Conservation (phyloP, 495 filamentous ascomycete species). For the Alectoria sarmentosa region DNA sequence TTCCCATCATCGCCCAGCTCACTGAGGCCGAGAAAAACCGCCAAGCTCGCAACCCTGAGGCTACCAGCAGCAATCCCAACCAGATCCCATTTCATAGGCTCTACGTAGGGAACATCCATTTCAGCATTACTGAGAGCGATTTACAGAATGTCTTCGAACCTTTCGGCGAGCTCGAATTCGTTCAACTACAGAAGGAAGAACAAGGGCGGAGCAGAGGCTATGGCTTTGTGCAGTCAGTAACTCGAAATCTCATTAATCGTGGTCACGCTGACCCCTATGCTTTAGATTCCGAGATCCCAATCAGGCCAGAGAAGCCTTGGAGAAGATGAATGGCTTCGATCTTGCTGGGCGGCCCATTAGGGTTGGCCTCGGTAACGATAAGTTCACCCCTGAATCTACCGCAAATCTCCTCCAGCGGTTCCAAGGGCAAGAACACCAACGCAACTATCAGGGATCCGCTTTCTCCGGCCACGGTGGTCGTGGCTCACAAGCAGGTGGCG, state of each 20-base stretch:
- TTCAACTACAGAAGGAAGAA: slow-evolving; percentile 94
- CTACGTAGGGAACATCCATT: slow-evolving; percentile 99
- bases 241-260: background rate
- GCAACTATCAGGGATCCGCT: slow-evolving; percentile 84
- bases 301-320: slow-evolving; percentile 85
- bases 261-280: background rate
- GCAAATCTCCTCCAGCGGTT: slow-evolving; percentile 84
- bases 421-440: slow-evolving; percentile 62
- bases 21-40: slow-evolving; percentile 99
- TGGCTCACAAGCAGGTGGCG: slow-evolving; percentile 73
- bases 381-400: slow-evolving; percentile 98
- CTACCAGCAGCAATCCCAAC: slow-evolving; percentile 54
- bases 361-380: slow-evolving; percentile 99
- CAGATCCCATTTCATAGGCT: slow-evolving; percentile 95
- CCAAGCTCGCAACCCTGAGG: slow-evolving; percentile 79
- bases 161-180: slow-evolving; percentile 96
- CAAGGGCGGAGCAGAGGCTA: slow-evolving; percentile 87
- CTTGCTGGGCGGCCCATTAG: slow-evolving; percentile 95
- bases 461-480: slow-evolving; percentile 91
- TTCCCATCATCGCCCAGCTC: slow-evolving; percentile 96
- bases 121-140: slow-evolving; percentile 96
- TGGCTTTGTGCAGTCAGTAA: slow-evolving; percentile 95
- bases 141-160: slow-evolving; percentile 96
- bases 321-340: slow-evolving; percentile 99
- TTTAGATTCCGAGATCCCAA: slow-evolving; percentile 83